phyloP scores from a whole-genome alignment of 2,329 filamentous ascomycete genomes.

The Diaporthe ilicicola region DNA sequence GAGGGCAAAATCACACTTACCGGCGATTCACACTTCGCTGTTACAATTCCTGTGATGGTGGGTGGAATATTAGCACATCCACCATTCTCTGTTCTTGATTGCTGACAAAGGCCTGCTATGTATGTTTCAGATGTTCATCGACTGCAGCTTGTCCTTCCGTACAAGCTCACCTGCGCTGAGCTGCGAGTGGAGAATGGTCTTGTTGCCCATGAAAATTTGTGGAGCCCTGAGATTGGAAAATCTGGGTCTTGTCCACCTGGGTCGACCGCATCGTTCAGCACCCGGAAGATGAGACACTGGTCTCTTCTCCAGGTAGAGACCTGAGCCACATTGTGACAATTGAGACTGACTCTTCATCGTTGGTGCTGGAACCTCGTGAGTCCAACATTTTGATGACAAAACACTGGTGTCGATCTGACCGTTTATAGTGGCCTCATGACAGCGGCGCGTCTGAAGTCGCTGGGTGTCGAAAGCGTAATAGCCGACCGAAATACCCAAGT shows the following conservation, averaged over 20 bases:
- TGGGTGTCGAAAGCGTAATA: constrained; percentile 46
- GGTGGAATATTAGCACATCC: constrained; percentile 29
- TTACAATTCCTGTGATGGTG: constrained; percentile 10
- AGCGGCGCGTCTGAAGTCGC: constrained; percentile 48
- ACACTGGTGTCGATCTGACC: constrained; percentile 39
- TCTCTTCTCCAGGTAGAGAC: constrained; percentile 34
- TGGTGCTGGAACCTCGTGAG: constrained; percentile 45
- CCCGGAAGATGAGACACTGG: constrained; percentile 41
- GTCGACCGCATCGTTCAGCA: constrained; percentile 37
- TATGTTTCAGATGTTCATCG: constrained; percentile 41
- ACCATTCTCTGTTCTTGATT: no score
- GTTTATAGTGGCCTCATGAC: constrained; percentile 10
- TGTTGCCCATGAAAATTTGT: constrained; percentile 37
- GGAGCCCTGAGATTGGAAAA: constrained; percentile 42
- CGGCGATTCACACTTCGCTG: constrained; percentile 17
- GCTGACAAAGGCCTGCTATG: not conserved
- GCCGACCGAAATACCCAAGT: constrained; percentile 44
- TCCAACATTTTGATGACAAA: not conserved
- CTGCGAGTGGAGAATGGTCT: constrained; percentile 43
- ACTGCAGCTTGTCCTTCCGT: constrained; percentile 42
- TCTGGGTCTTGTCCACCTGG: constrained; percentile 45
- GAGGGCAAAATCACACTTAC: not conserved
- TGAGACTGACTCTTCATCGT: constrained; percentile 44
- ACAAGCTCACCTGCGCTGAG: constrained; percentile 42
- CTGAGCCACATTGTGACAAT: constrained; percentile 32